Evolutionary conservation across 495 filamentous ascomycete species (phyloP).

Genomic region (Hypoxylon subgilvum): DNA sequence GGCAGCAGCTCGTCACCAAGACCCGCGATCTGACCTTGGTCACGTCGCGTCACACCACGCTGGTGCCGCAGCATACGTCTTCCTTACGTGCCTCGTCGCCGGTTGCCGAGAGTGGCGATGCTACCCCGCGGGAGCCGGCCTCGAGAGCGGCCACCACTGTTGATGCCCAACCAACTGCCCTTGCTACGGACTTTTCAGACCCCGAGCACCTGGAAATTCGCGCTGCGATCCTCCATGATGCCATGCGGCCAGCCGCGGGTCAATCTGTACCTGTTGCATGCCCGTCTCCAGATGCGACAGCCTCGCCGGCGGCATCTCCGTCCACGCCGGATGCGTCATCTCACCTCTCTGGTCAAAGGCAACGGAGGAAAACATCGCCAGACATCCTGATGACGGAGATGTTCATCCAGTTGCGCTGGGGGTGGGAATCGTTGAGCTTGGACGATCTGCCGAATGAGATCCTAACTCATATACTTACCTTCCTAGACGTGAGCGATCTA

Average conservation of each 20-base stretch:
- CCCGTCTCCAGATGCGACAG: slow-evolving; percentile 16
- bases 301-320: slow-evolving; percentile 11
- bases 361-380: slow-evolving; percentile 15
- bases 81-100: slow-evolving; percentile 30
- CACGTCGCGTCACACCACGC: slow-evolving; percentile 28
- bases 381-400: slow-evolving; percentile 18
- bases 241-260: slow-evolving; percentile 26
- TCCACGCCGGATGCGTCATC: slow-evolving; percentile 24
- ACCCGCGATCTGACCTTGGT: slow-evolving; percentile 37
- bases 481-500: slow-evolving; percentile 64
- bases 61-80: slow-evolving; percentile 21
- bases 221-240: slow-evolving; percentile 11
- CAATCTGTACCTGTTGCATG: slow-evolving; percentile 19
- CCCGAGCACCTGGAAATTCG: slow-evolving; percentile 24
- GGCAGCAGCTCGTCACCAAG: slow-evolving; percentile 24
- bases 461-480: slow-evolving; percentile 59
- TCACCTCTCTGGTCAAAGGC: background rate
- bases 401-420: slow-evolving; percentile 29
- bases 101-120: slow-evolving; percentile 37
- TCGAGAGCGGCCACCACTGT: slow-evolving; percentile 37
- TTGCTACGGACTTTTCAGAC: slow-evolving; percentile 27
- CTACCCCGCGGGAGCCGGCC: slow-evolving; percentile 38
- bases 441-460: slow-evolving; percentile 61
- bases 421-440: slow-evolving; percentile 39
- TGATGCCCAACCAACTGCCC: slow-evolving; percentile 43